A percentile compares a stretch with the other conserved stretches of the same genome.
Evolutionary conservation across 495 filamentous ascomycete genomes (phyloP).

Genomic region (Penicillium tannophilum): DNA sequence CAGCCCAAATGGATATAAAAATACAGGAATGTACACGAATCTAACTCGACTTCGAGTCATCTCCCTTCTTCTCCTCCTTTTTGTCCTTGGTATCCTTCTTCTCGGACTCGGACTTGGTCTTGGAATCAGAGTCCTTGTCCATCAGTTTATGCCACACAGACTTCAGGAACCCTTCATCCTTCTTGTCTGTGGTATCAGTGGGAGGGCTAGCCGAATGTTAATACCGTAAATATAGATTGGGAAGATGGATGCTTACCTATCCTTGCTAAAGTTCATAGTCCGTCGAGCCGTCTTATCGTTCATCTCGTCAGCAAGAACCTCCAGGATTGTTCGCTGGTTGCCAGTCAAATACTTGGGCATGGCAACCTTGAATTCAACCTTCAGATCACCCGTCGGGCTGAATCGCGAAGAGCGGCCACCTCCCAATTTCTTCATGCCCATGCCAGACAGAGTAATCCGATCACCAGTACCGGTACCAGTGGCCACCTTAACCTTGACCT

Average conservation of each 20-base stretch:
- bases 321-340: conserved; percentile 88
- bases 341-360: conserved; percentile 92
- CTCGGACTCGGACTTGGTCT: conserved; percentile 25
- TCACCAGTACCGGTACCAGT: conserved; percentile 94
- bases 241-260: conserved; percentile 39
- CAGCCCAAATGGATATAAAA: conserved; percentile 31
- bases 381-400: conserved; percentile 70
- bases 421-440: conserved; percentile 84
- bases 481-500: conserved; percentile 83
- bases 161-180: conserved; percentile 84
- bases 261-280: conserved; percentile 72
- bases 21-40: conserved; percentile 31
- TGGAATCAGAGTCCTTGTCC: conserved; percentile 62
- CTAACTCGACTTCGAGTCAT: conserved; percentile 53
- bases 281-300: conserved; percentile 87
- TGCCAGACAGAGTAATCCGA: conserved; percentile 78
- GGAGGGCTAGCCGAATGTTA: conserved; percentile 20
- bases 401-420: conserved; percentile 49
- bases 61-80: conserved; percentile 36
- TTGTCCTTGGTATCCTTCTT: conserved; percentile 28
- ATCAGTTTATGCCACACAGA: conserved; percentile 87
- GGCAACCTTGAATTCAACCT: conserved; percentile 89
- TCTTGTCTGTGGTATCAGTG: conserved; percentile 34
- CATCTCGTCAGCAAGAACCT: conserved; percentile 95
- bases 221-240: conserved; percentile 4